Evolutionary conservation across 2,329 filamentous ascomycete genomes (phyloP).

Genomic region (Ascochyta fabae): DNA sequence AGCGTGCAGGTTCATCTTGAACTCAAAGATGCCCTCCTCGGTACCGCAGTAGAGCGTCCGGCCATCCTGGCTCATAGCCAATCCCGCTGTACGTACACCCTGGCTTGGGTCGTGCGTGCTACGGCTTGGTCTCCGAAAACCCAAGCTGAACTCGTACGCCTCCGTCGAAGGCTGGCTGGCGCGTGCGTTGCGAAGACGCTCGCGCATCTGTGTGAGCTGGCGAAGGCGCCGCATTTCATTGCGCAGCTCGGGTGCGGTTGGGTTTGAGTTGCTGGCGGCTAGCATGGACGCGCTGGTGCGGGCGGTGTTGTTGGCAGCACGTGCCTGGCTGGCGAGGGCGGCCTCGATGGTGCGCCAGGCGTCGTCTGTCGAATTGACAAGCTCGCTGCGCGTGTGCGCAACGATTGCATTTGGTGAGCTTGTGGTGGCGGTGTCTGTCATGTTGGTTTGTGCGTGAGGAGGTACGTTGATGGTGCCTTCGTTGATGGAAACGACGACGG

Average conservation of each 20-base stretch:
- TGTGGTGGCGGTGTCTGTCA: conserved; percentile 39
- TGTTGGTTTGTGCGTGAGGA: conserved; percentile 28
- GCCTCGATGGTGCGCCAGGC: conserved; percentile 58
- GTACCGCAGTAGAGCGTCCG: conserved; percentile 55
- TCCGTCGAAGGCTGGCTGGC: conserved; percentile 33
- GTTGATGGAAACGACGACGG: conserved; percentile 48
- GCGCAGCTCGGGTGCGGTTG: conserved; percentile 40
- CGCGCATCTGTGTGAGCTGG: conserved; percentile 46
- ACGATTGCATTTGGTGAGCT: conserved; percentile 40
- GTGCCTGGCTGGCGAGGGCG: conserved; percentile 49
- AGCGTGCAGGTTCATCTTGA: conserved; percentile 68
- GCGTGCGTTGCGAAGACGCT: conserved; percentile 45
- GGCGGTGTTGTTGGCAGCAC: conserved; percentile 21
- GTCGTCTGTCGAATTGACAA: conserved; percentile 47
- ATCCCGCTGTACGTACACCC: conserved; percentile 55
- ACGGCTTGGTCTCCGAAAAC: conserved; percentile 34
- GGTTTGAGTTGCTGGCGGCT: conserved; percentile 9
- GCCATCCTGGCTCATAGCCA: conserved; percentile 58
- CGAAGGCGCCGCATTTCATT: conserved; percentile 45
- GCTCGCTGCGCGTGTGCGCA: conserved; percentile 42
- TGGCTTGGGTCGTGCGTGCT: conserved; percentile 38
- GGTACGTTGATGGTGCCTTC: conserved; percentile 33
- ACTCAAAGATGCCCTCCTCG: conserved; percentile 78
- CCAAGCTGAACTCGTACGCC: conserved; percentile 34
- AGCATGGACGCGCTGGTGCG: conserved; percentile 20